Base-by-base conservation (phyloP, 169 alveolate species). In the Babesia sp. region DNA sequence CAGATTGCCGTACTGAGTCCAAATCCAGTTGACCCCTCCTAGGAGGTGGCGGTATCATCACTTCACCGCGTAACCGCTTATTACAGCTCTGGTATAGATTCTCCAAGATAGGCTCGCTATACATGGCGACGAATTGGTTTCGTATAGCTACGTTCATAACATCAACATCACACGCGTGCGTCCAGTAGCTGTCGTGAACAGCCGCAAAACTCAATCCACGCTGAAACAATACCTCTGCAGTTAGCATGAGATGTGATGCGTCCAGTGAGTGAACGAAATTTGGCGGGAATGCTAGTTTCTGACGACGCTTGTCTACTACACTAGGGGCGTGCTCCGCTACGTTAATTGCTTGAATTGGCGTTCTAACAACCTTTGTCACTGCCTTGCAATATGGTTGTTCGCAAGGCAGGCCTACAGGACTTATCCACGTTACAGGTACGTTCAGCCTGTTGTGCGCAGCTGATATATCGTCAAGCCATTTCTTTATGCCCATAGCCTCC, bases 121-220 rank as follows among this genome's bases (percentile, higher is more conserved):
- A 95, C 56, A 96, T 88, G 20, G 75, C 77, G 24, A 95, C 93
- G 77, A 96, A 96, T 76, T 91, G 85, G 41, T 96, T 95, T 71
- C 99, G 78, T 36, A 96, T 76, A 16, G 83, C 74, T 14, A 16
- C 50, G 63, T 93, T 91, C 97, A 96, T 87, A 46, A 67, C 56
- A 56, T 96, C 98, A 8, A 95, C 95, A 74, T 93, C 90, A 70
- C 93, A 83, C 22, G 99, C 98, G 74, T 95, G 99, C 16, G 97
- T 86, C 98, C 99, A 96, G 86, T 87, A 97, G 50, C 97, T 91
- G 85, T 97, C 99, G 83, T 97, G 99, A 5, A 97, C 99, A 24
- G 98, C 97, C 33, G 98, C 98, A 85, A 97, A 96, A 55, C 90
- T 90, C n/a, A 93, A 45, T 41, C 53, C 53, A 41, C 53, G 29